These are phyloP conservation scores for Citrus maxima DNA, from an alignment of 345 rosid species.

Conservation along the genomic window DNA sequence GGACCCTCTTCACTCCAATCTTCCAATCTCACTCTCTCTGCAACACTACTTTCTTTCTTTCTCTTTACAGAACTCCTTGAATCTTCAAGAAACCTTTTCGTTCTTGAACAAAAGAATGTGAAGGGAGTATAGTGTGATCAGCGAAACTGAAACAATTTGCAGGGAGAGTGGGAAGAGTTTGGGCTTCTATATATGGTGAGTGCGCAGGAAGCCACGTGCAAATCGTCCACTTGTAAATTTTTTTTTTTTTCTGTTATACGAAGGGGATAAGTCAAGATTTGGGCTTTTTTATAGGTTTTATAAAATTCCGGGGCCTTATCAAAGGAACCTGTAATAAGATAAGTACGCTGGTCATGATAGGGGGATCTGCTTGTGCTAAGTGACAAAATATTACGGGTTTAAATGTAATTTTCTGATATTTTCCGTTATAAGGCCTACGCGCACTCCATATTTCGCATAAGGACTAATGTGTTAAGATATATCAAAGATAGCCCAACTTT, in stretches of 20 bases:
- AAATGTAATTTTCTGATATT: neutral
- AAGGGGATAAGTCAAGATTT: slow-evolving; percentile 6
- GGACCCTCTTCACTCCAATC: neutral
- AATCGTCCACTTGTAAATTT: neutral
- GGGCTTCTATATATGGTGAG: neutral
- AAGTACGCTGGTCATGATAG: slow-evolving; percentile 29
- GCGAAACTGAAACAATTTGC: too few relatives aligned
- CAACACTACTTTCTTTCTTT: slow-evolving; percentile 8
- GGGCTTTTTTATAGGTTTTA: neutral
- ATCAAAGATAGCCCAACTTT: neutral
- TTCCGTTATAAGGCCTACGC: slow-evolving; percentile 20
- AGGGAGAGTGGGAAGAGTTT: neutral
- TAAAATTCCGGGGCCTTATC: slow-evolving; percentile 23
- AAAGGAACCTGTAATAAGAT: slow-evolving; percentile 15
- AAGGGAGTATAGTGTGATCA: neutral
- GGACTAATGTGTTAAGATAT: slow-evolving; percentile 12
- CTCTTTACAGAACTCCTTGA: neutral
- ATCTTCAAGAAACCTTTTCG: neutral
- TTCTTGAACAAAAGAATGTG: neutral
- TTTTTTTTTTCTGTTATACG: neutral
- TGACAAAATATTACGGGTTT: slow-evolving; percentile 4
- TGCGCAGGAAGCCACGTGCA: slow-evolving; percentile 18
- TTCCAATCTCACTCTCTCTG: neutral
- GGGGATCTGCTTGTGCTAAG: slow-evolving; percentile 15
- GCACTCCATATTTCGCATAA: slow-evolving; percentile 5